Conservation (phyloP, 352 stramenopile species). For the Globisporangium nagaii region DNA sequence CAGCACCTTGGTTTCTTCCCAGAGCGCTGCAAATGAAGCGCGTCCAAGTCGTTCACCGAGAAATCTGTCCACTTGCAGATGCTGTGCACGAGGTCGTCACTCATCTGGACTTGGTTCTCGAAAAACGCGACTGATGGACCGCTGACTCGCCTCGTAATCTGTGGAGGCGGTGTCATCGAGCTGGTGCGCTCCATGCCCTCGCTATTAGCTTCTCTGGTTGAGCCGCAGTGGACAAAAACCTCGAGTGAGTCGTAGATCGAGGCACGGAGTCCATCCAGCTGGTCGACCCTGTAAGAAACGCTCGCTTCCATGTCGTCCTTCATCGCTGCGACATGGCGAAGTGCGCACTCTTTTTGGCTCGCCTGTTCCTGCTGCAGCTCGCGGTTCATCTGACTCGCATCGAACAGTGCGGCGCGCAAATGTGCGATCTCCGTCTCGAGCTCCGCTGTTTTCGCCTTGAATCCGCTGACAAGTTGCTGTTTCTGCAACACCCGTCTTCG, state of each 20-base stretch:
- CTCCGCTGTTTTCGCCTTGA: slow-evolving; percentile 33
- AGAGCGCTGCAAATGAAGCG: slow-evolving; percentile 15
- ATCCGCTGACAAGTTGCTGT: slow-evolving; percentile 39
- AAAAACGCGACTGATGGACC: too few species aligned
- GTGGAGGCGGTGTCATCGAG: neutral
- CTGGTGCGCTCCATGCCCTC: neutral
- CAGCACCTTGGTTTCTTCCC: neutral
- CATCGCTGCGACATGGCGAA: slow-evolving; percentile 6
- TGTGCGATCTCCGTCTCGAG: slow-evolving; percentile 25
- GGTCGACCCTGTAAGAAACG: slow-evolving; percentile 17
- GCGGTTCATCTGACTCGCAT: slow-evolving; percentile 32
- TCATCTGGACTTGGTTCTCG: neutral
- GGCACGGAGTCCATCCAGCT: slow-evolving; percentile 48
- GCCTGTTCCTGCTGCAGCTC: slow-evolving; percentile 26
- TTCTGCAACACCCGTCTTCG: slow-evolving; percentile 52
- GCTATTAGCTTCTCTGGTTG: neutral
- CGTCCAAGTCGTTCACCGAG: slow-evolving; percentile 33
- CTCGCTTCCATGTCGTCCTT: slow-evolving; percentile 11
- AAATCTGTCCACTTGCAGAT: slow-evolving; percentile 44
- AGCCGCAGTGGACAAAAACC: slow-evolving; percentile 40
- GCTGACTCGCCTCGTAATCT: neutral
- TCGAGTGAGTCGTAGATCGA: slow-evolving; percentile 58
- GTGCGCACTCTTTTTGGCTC: neutral
- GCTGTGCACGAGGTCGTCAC: slow-evolving; percentile 14
- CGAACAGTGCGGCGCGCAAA: slow-evolving; percentile 30